Conservation (phyloP, 2,329 filamentous ascomycete species). For the Ceratocystis albifundus region DNA sequence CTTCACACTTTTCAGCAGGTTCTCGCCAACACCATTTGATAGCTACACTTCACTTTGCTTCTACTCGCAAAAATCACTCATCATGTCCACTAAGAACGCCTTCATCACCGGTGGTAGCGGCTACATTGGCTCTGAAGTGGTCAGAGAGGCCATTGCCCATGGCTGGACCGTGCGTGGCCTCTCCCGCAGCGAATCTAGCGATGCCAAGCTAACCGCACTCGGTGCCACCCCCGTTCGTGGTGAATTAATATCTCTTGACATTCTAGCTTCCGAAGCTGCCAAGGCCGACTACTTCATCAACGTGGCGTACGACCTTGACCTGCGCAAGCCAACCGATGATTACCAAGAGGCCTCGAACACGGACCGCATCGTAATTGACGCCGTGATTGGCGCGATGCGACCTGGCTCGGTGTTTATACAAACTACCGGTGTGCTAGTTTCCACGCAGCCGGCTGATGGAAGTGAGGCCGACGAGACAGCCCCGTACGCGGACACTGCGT, state of each 20-base stretch:
- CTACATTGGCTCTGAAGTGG: slow-evolving; percentile 32
- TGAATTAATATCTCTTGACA: slow-evolving; percentile 31
- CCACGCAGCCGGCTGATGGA: slow-evolving; percentile 26
- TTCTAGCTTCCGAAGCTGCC: slow-evolving; percentile 32
- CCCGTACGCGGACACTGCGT: slow-evolving; percentile 25
- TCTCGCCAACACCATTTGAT: too few species aligned
- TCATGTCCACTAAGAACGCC: slow-evolving; percentile 20
- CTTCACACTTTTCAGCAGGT: too few species aligned
- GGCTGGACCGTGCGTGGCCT: slow-evolving; percentile 35
- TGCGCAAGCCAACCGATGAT: slow-evolving; percentile 28
- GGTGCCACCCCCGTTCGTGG: slow-evolving; percentile 35
- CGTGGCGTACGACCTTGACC: slow-evolving; percentile 32
- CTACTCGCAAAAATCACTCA: neutral
- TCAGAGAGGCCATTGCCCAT: slow-evolving; percentile 30
- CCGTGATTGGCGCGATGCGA: slow-evolving; percentile 30
- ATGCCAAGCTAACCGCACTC: slow-evolving; percentile 30
- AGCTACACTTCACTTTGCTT: neutral
- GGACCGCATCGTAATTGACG: slow-evolving; percentile 31
- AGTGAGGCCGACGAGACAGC: slow-evolving; percentile 27
- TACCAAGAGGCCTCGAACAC: slow-evolving; percentile 27
- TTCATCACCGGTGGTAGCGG: slow-evolving; percentile 36
- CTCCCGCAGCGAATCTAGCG: slow-evolving; percentile 31
- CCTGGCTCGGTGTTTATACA: slow-evolving; percentile 32
- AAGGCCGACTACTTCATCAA: slow-evolving; percentile 36
- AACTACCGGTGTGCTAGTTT: slow-evolving; percentile 29